Evolutionary conservation across 345 rosid genomes (phyloP).

Genomic region (Salix koriyanagi): DNA sequence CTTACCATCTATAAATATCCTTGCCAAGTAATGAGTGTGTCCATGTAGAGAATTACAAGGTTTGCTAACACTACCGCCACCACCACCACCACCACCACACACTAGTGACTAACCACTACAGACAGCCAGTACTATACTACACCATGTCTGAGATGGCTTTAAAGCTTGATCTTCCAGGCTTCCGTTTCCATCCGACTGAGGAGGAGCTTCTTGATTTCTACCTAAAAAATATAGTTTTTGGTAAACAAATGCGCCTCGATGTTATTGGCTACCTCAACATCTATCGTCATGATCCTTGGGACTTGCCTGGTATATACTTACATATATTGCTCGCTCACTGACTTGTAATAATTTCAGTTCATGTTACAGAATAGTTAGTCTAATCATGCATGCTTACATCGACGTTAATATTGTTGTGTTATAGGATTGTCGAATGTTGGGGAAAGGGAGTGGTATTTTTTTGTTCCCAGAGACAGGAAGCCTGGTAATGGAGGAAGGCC

Average conservation of each 20-base stretch:
- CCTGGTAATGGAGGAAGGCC: slow-evolving; percentile 85
- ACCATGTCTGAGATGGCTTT: slow-evolving; percentile 29
- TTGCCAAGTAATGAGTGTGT: not conserved
- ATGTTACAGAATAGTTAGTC: not conserved
- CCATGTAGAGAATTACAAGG: not conserved
- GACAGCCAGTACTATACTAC: not conserved
- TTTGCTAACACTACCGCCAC: not conserved
- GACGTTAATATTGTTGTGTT: not conserved
- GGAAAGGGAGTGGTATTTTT: slow-evolving; percentile 93
- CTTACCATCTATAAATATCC: slow-evolving; percentile 16
- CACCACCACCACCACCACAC: not conserved
- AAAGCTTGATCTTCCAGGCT: slow-evolving; percentile 70
- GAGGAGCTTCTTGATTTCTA: slow-evolving; percentile 86
- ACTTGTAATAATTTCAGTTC: not conserved
- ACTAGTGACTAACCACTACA: not conserved
- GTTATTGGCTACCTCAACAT: slow-evolving; percentile 69
- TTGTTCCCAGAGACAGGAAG: slow-evolving; percentile 87
- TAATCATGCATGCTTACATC: not conserved
- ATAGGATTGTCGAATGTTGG: slow-evolving; percentile 72
- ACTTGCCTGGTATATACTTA: slow-evolving; percentile 59
- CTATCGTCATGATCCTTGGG: slow-evolving; percentile 72
- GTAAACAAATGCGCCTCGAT: slow-evolving; percentile 38
- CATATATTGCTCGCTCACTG: not conserved
- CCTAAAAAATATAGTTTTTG: slow-evolving; percentile 63
- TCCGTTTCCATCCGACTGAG: slow-evolving; percentile 92